Conservation (phyloP, 495 filamentous ascomycete genomes). For the Neurospora tetrasperma region DNA sequence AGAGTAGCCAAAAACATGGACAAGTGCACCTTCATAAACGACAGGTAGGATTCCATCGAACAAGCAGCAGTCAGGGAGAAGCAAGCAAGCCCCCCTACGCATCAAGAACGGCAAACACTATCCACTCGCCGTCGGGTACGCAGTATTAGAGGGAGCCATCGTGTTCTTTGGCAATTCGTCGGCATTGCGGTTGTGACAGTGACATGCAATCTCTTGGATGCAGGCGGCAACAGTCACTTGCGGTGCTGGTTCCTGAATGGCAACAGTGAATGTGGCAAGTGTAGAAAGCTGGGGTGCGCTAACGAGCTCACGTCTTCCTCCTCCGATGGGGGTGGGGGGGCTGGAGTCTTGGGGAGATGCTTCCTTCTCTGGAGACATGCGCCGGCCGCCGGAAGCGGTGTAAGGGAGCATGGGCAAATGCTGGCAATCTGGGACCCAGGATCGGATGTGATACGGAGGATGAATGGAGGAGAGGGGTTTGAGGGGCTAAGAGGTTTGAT, state of each 20-base stretch:
- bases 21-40: not conserved
- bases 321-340: not conserved
- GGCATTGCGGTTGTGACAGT: not conserved
- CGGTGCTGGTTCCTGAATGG: not conserved
- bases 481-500: not conserved
- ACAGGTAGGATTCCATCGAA: not conserved
- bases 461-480: not conserved
- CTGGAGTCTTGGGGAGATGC: not conserved
- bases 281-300: not conserved
- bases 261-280: not conserved
- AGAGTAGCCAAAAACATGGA: not conserved
- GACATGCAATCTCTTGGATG: not conserved
- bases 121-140: not conserved
- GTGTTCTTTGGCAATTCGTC: slow-evolving; percentile 7
- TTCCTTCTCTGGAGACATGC: not conserved
- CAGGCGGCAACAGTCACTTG: not conserved
- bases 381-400: not conserved
- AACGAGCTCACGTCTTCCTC: not conserved
- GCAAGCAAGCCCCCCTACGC: not conserved
- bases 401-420: not conserved
- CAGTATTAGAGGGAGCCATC: not conserved
- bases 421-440: not conserved
- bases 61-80: not conserved
- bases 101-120: not conserved
- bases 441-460: not conserved